Evolutionary conservation across 768 basidiomycete genomes (phyloP), one percentile per base, ranked within the genome.

Genomic region (Ramaria sp.): DNA sequence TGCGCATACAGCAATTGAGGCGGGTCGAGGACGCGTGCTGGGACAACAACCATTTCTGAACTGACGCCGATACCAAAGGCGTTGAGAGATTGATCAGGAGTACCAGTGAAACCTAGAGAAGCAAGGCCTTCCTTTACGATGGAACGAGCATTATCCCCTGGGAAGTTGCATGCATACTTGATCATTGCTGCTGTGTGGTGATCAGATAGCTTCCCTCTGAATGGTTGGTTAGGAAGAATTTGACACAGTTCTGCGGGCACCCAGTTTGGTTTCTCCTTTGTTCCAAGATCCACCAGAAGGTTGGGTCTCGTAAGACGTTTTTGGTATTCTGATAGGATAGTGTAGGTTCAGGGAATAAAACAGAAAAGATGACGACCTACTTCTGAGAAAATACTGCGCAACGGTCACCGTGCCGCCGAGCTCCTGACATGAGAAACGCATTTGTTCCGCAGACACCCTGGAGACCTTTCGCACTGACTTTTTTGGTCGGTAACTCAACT

Each of bases 191-290:
- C 68, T 0, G 84, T 86, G 61, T 84, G 81, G 5, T 61, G 69
- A n/a, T 78, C 78, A 53, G 66, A 73, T 1, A 89, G 78, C 56
- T 76, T 88, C 64, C 78, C 81, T 3, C 62, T 66, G 60, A 62
- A 70, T 22, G 81, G 70, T 58, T 78, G 69, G 49, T 68, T 63
- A 16, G 66, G 64, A 34, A 79, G 63, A 48, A 90, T 84, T 22
- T 77, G 68, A 68, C 87, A 89, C 1, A 90, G 48, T 63, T 90
- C 87, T 0, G 83, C 79, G 0, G 87, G 87, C 0, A 88, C 65
- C 60, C 65, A 77, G 57, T 72, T 67, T 34, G 65, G 61, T 61
- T 75, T 72, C 8, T 60, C 56, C 36, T 67, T 63, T 10, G 74
- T 74, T 5, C 79, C 79, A 6, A 85, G 76, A 56, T 84, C 77